Percentiles rank a stretch among this genome's conserved stretches.
phyloP scores from a whole-genome alignment of 2,329 filamentous ascomycete species.

The Ilyonectria destructans region DNA sequence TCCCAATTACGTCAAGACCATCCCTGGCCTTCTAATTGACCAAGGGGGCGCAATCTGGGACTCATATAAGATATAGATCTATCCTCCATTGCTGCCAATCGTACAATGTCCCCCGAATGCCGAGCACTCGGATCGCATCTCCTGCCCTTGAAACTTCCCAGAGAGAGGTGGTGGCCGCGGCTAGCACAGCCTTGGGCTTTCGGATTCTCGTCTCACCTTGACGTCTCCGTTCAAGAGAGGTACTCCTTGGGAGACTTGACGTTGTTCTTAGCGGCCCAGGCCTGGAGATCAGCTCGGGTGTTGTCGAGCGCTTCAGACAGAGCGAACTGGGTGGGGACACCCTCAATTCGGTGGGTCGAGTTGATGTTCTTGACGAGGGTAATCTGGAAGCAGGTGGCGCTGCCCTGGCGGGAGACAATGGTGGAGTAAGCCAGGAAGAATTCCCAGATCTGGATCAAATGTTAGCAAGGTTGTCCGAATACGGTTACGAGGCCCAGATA shows the following conservation, averaged over 20 bases:
- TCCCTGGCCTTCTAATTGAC: slow-evolving; percentile 34
- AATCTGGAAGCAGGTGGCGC: slow-evolving; percentile 91
- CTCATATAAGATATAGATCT: slow-evolving; percentile 43
- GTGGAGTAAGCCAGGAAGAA: slow-evolving; percentile 91
- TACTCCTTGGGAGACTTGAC: slow-evolving; percentile 53
- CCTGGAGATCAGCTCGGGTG: slow-evolving; percentile 53
- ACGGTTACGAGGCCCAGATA: background rate
- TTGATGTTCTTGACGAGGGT: slow-evolving; percentile 94
- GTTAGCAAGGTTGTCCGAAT: slow-evolving; percentile 10
- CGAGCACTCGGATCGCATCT: slow-evolving; percentile 14
- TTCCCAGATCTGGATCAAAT: slow-evolving; percentile 82
- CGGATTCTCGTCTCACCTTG: slow-evolving; percentile 3
- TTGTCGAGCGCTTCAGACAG: slow-evolving; percentile 74
- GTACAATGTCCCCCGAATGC: slow-evolving; percentile 14
- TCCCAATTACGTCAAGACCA: slow-evolving; percentile 46
- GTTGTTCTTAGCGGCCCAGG: slow-evolving; percentile 58
- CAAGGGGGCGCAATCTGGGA: slow-evolving; percentile 47
- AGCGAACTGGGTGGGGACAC: slow-evolving; percentile 79
- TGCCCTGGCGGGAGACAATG: slow-evolving; percentile 88
- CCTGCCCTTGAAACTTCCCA: slow-evolving; percentile 21
- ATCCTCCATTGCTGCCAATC: slow-evolving; percentile 26
- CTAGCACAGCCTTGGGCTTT: slow-evolving; percentile 9
- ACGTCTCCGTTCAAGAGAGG: slow-evolving; percentile 32
- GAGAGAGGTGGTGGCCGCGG: slow-evolving; percentile 13
- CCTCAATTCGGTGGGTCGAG: slow-evolving; percentile 87